Percentiles rank a stretch among this genome's conserved stretches.
Evolutionary conservation across 495 filamentous ascomycete genomes (phyloP).

Genomic region (Clohesyomyces aquaticus): DNA sequence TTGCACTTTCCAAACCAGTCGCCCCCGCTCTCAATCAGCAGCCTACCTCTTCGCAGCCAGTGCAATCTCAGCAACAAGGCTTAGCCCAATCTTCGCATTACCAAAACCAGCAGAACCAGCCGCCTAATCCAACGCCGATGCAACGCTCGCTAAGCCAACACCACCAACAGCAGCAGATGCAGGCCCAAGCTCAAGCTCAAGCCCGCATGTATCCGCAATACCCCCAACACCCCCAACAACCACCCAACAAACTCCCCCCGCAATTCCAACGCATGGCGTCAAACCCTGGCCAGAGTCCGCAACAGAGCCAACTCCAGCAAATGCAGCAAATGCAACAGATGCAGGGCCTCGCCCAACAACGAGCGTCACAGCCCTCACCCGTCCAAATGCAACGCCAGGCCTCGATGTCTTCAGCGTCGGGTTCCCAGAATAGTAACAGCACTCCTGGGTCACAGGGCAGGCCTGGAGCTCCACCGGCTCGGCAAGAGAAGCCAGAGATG

Average conservation of each 20-base stretch:
- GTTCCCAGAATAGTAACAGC: too few species aligned
- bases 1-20: conserved; percentile 33
- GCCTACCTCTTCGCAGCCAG: not conserved
- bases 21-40: not conserved
- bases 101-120: conserved; percentile 11
- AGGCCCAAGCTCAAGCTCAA: not conserved
- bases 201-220: conserved; percentile 26
- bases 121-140: conserved; percentile 8
- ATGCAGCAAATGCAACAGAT: conserved; percentile 36
- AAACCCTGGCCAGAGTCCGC: not conserved
- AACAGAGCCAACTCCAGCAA: conserved; percentile 23
- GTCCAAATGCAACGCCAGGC: conserved; percentile 13
- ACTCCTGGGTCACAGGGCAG: not conserved
- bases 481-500: conserved; percentile 24
- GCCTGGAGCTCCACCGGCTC: not conserved
- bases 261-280: conserved; percentile 19
- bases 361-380: conserved; percentile 10
- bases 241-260: conserved; percentile 20
- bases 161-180: conserved; percentile 16
- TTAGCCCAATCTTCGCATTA: not conserved
- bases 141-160: conserved; percentile 30
- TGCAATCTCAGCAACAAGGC: not conserved
- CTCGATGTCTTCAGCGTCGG: not conserved
- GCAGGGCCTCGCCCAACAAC: conserved; percentile 27
- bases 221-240: conserved; percentile 27